Percentiles rank a stretch among this genome's conserved stretches.
Evolutionary conservation across 805 yeast genomes (phyloP).

Genomic region (Komagataella mondaviorum): DNA sequence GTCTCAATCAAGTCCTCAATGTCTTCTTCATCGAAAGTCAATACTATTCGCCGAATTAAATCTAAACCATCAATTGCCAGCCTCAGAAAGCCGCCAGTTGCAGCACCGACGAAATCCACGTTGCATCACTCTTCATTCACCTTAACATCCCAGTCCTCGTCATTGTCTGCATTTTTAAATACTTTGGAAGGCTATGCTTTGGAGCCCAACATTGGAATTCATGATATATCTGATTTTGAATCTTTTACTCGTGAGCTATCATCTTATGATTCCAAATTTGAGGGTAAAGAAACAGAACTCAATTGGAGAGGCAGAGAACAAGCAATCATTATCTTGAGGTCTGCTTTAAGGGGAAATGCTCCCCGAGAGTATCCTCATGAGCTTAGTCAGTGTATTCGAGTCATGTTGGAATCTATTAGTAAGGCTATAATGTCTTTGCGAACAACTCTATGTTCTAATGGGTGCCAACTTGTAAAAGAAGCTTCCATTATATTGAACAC

Average conservation of each 20-base stretch:
- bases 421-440: constrained; percentile 64
- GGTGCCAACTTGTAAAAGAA: constrained; percentile 70
- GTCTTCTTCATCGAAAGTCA: neutral
- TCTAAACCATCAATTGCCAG: constrained; percentile 1
- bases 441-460: constrained; percentile 68
- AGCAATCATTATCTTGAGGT: constrained; percentile 40
- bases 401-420: constrained; percentile 42
- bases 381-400: constrained; percentile 18
- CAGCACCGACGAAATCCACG: constrained; percentile 2
- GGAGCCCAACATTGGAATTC: neutral
- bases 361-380: constrained; percentile 20
- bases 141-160: neutral
- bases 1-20: constrained; percentile 7
- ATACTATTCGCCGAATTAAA: constrained; percentile 7
- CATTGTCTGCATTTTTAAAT: neutral
- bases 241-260: constrained; percentile 16
- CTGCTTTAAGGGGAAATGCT: constrained; percentile 46
- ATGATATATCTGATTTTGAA: constrained; percentile 11
- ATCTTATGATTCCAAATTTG: constrained; percentile 26
- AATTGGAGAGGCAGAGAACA: constrained; percentile 76
- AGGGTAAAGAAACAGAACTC: constrained; percentile 70
- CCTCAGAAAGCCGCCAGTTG: constrained; percentile 1
- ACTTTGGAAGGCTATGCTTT: neutral
- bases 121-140: neutral
- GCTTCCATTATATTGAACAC: constrained; percentile 26